Base-by-base conservation (phyloP, 495 filamentous ascomycete species). In the Penicillium bialowiezense region DNA sequence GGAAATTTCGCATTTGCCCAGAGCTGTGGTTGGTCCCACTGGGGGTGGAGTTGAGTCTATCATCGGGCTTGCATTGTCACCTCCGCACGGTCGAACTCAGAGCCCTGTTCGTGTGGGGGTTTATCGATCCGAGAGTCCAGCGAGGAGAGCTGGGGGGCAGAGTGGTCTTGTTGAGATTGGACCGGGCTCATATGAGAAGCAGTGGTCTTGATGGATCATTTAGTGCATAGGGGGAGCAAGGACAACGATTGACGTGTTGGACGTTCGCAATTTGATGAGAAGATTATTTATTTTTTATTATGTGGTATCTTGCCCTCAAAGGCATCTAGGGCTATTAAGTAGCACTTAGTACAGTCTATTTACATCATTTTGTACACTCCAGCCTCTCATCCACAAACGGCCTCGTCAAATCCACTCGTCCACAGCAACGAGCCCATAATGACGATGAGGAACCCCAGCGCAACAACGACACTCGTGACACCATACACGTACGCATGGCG, bases 401-500 rank as follows among this genome's bases (percentile, higher is more conserved):
- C 54, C 5, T 57, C 52, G 5, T 51, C 67, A 65, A 83, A 90
- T 17, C 85, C 89, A 9, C 72, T 67, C 18, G 74, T 88, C 90
- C 90, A 96, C 51, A 80, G 69, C 62, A 95, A 66, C 45, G 88
- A 87, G 2, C 92, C 92, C 79, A 91, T 83, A 33, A 95, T 82
- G 1, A 82, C 77, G 5, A 96, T 72, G 72, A 89, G 60, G 7
- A 90, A 64, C 13, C 71, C 82, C 52, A 95, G 64, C 3, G 78
- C 87, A 4, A 76, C 76, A 0, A 63, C 61, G 1, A 96, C 75
- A 65, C 88, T 97, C 31, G 62, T 50, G 0, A 64, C 59, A 0
- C 87, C 90, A 69, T 97, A 97, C 0, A 83, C 44, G 71, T 92
- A 96, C 0, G 84, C 83, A 71, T 91, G 73, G 17, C 77, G 64